Conservation (phyloP, 495 filamentous ascomycete genomes). For the Aspergillus sclerotioniger region DNA sequence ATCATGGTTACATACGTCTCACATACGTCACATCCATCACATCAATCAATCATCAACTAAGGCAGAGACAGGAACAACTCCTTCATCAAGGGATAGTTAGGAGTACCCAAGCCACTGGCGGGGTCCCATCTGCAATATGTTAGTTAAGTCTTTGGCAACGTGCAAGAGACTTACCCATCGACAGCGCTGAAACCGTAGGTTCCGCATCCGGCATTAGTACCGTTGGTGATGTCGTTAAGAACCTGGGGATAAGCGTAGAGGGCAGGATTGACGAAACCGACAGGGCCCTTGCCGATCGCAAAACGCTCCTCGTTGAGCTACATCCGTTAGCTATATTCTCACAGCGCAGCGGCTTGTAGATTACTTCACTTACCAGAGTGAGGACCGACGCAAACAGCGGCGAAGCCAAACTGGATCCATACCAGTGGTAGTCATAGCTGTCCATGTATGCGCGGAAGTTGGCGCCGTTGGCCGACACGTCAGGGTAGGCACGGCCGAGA, state of each 20-base stretch:
- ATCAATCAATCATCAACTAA: not conserved
- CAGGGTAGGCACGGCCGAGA: constrained; percentile 61
- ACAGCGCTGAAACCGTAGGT: constrained; percentile 53
- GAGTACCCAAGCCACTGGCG: constrained; percentile 60
- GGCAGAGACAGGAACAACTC: constrained; percentile 39
- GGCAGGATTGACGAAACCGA: constrained; percentile 61
- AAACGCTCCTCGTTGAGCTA: constrained; percentile 62
- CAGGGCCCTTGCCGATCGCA: constrained; percentile 50
- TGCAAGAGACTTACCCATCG: constrained; percentile 24
- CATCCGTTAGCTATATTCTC: too few species aligned
- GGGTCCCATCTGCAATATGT: constrained; percentile 52
- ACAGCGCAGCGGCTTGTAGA: too few species aligned
- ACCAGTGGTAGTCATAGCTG: constrained; percentile 33
- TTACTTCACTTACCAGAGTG: constrained; percentile 35
- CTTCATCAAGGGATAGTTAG: constrained; percentile 51
- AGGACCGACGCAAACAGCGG: constrained; percentile 58
- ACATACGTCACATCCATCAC: not conserved
- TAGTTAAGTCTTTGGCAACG: not conserved
- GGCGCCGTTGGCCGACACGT: constrained; percentile 61
- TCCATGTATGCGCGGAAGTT: constrained; percentile 47
- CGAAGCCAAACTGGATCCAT: constrained; percentile 59
- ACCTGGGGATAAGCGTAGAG: constrained; percentile 60
- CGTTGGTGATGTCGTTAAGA: constrained; percentile 60
- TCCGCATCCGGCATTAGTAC: constrained; percentile 58
- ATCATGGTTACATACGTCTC: not conserved